Evolutionary conservation across 2,329 filamentous ascomycete genomes (phyloP).

Genomic region (Hypoxylon sp.): DNA sequence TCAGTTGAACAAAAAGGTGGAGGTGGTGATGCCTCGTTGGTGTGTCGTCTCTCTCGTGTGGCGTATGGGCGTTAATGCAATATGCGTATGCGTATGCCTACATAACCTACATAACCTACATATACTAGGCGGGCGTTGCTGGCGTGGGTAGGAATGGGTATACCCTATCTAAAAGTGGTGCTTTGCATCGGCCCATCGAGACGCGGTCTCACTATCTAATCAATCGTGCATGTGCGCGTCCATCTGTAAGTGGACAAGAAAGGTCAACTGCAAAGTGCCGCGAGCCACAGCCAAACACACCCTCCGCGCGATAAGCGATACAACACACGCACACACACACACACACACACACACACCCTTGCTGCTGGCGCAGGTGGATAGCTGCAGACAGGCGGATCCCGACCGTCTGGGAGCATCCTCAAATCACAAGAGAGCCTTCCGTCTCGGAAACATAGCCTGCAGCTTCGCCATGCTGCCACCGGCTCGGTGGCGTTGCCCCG

Average conservation of each 20-base stretch:
- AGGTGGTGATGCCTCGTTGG: constrained; percentile 13
- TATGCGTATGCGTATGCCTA: constrained; percentile 15
- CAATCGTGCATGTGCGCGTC: constrained; percentile 43
- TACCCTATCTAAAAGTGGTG: constrained; percentile 36
- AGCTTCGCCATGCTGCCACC: constrained; percentile 32
- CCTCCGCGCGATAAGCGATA: constrained; percentile 44
- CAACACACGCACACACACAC: constrained; percentile 3
- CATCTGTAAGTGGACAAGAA: constrained; percentile 41
- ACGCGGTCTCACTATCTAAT: constrained; percentile 42
- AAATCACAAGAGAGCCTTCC: constrained; percentile 36
- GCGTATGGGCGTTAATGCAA: constrained; percentile 24
- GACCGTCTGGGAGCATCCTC: constrained; percentile 36
- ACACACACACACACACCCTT: constrained; percentile 12
- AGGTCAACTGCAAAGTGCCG: constrained; percentile 39
- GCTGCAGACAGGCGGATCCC: constrained; percentile 43
- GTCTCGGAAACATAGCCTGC: constrained; percentile 32
- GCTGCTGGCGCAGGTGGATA: constrained; percentile 36
- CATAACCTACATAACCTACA: neutral
- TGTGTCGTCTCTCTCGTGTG: constrained; percentile 17
- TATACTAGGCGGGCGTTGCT: neutral
- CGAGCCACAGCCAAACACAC: constrained; percentile 32
- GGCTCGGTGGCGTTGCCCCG: constrained; percentile 37
- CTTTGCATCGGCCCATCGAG: constrained; percentile 43
- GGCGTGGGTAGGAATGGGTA: constrained; percentile 13
- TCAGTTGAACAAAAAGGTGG: constrained; percentile 2